Evolutionary conservation across 2,329 filamentous ascomycete genomes (phyloP).

Genomic region (Amesomyces nigricolor): DNA sequence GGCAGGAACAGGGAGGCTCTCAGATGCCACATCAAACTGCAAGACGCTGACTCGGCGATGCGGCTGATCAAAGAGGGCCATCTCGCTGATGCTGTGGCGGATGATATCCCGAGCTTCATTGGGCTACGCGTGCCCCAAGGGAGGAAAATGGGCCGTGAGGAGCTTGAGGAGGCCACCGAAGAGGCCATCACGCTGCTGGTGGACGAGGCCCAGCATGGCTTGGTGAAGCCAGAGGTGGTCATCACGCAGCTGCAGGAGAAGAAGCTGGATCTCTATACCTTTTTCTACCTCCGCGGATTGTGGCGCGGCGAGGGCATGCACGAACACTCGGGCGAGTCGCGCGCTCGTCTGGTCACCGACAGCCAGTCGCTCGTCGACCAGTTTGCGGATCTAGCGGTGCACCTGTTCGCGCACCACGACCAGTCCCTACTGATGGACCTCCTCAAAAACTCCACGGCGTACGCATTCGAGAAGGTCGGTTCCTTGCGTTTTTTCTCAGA

Average conservation of each 20-base stretch:
- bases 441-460: slow-evolving; percentile 75
- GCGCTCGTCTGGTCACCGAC: slow-evolving; percentile 53
- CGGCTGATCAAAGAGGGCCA: slow-evolving; percentile 79
- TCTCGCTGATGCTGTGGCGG: slow-evolving; percentile 79
- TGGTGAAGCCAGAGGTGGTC: slow-evolving; percentile 72
- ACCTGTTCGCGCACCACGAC: slow-evolving; percentile 81
- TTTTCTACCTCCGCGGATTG: slow-evolving; percentile 82
- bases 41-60: slow-evolving; percentile 89
- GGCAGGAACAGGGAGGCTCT: slow-evolving; percentile 79
- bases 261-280: slow-evolving; percentile 69
- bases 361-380: slow-evolving; percentile 69
- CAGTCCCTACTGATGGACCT: slow-evolving; percentile 78
- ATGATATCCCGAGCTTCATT: slow-evolving; percentile 87
- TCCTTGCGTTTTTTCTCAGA: no score
- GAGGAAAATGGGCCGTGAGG: slow-evolving; percentile 57
- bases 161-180: slow-evolving; percentile 72
- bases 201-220: slow-evolving; percentile 83
- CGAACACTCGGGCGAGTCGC: slow-evolving; percentile 48
- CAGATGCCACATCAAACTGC: slow-evolving; percentile 80
- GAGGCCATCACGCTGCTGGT: slow-evolving; percentile 85
- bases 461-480: slow-evolving; percentile 72
- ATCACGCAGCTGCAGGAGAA: slow-evolving; percentile 69
- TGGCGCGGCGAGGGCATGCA: slow-evolving; percentile 70
- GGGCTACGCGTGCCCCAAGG: slow-evolving; percentile 74
- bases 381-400: slow-evolving; percentile 80